Evolutionary conservation across 2,329 filamentous ascomycete species (phyloP).

Genomic region (Cadophora malorum): DNA sequence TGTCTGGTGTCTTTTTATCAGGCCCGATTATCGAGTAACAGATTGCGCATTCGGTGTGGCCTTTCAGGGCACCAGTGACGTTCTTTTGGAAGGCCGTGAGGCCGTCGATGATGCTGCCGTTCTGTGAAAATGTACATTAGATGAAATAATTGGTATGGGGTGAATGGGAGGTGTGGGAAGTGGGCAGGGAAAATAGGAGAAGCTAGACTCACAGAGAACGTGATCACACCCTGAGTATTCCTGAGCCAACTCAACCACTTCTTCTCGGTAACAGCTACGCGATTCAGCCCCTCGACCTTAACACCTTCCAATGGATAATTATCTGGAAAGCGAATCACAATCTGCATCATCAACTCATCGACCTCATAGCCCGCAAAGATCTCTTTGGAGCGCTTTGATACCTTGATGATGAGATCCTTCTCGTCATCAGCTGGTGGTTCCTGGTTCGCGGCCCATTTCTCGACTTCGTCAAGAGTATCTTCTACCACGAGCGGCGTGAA

Average conservation of each 20-base stretch:
- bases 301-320: constrained; percentile 85
- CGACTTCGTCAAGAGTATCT: constrained; percentile 70
- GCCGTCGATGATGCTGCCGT: constrained; percentile 87
- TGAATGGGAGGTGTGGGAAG: neutral
- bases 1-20: constrained; percentile 90
- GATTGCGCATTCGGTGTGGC: constrained; percentile 93
- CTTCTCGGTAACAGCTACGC: constrained; percentile 86
- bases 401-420: constrained; percentile 68
- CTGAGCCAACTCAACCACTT: constrained; percentile 94
- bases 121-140: constrained; percentile 50
- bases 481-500: constrained; percentile 76
- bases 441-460: constrained; percentile 66
- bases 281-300: constrained; percentile 75
- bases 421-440: constrained; percentile 57
- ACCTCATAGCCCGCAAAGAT: constrained; percentile 85
- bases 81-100: constrained; percentile 86
- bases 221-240: constrained; percentile 89
- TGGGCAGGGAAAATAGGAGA: neutral
- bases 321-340: constrained; percentile 79
- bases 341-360: constrained; percentile 84
- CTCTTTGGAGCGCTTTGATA: constrained; percentile 74
- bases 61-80: constrained; percentile 85
- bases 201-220: constrained; percentile 69
- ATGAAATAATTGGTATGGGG: neutral
- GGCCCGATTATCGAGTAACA: constrained; percentile 93